phyloP scores from a whole-genome alignment of 495 filamentous ascomycete species.

The Hypoxylon subgilvum region DNA sequence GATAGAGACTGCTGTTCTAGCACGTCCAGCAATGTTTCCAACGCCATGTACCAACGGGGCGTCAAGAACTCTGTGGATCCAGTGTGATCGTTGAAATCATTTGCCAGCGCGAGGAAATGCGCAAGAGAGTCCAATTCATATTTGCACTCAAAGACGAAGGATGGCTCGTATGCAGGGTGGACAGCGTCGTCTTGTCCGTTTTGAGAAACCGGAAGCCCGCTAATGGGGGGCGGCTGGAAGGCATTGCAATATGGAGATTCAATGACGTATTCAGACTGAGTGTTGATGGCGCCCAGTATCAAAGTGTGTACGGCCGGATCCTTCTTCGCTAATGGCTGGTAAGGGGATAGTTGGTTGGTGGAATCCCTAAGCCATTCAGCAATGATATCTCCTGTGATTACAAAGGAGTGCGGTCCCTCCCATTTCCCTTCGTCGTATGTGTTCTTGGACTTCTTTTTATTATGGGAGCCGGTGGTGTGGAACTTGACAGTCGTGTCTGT shows the following conservation, averaged over 20 bases:
- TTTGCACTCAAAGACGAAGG: constrained; percentile 95
- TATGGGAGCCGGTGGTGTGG: constrained; percentile 53
- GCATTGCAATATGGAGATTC: constrained; percentile 97
- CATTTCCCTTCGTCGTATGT: constrained; percentile 63
- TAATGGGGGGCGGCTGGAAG: constrained; percentile 90
- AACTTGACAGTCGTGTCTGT: constrained; percentile 85
- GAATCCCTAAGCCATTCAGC: constrained; percentile 98
- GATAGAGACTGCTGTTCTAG: constrained; percentile 78
- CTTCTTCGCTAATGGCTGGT: constrained; percentile 80
- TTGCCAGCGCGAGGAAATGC: constrained; percentile 83
- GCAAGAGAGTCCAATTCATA: constrained; percentile 97
- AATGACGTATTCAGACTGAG: constrained; percentile 93
- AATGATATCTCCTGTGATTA: constrained; percentile 93
- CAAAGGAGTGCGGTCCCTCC: constrained; percentile 87
- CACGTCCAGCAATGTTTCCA: constrained; percentile 73
- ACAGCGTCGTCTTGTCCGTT: constrained; percentile 84
- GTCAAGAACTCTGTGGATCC: constrained; percentile 78
- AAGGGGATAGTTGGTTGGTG: constrained; percentile 91
- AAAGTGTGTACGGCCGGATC: constrained; percentile 76
- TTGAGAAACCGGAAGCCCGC: constrained; percentile 67
- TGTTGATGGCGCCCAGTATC: constrained; percentile 94
- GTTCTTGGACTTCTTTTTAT: constrained; percentile 43
- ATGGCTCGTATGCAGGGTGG: constrained; percentile 82
- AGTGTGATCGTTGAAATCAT: constrained; percentile 84
- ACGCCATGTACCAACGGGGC: constrained; percentile 76